Evolutionary conservation across 2,329 filamentous ascomycete genomes (phyloP).

Genomic region (Pleoardoris graminearum): DNA sequence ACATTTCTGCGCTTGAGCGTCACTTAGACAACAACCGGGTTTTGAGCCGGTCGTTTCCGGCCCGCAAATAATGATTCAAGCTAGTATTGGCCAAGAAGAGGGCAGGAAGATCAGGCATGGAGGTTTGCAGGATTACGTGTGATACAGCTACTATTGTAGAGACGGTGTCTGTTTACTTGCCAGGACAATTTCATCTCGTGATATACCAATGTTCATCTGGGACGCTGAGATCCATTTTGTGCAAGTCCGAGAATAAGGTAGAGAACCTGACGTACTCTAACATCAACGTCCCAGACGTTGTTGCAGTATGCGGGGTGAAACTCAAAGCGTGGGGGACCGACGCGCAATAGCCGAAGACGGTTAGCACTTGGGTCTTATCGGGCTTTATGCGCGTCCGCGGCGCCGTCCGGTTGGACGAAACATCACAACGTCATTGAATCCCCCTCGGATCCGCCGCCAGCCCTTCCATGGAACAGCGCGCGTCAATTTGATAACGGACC

Average conservation of each 20-base stretch:
- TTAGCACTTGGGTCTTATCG: slow-evolving; percentile 3
- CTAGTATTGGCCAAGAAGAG: too few relatives aligned
- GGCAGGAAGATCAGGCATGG: too few relatives aligned
- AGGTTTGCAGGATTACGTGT: background rate
- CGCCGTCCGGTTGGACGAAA: background rate
- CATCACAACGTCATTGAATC: slow-evolving; percentile 8
- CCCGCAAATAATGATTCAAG: too few relatives aligned
- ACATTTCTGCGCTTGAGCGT: too few relatives aligned
- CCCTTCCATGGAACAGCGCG: background rate
- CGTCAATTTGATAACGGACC: slow-evolving; percentile 14
- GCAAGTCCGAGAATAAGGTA: too few relatives aligned
- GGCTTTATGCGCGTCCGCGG: background rate
- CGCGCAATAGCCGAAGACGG: background rate
- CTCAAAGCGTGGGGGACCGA: background rate
- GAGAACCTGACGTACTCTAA: too few relatives aligned
- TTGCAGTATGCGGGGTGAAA: background rate
- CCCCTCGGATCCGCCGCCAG: background rate
- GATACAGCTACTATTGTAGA: background rate
- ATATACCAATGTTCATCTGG: too few relatives aligned
- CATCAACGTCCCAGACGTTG: too few relatives aligned
- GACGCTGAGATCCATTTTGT: too few relatives aligned
- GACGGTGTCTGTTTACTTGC: background rate
- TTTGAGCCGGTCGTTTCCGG: too few relatives aligned
- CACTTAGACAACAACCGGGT: too few relatives aligned
- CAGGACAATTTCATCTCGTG: background rate